Conservation (phyloP, 441 rosid genomes). For the Populus trichocarpa region DNA sequence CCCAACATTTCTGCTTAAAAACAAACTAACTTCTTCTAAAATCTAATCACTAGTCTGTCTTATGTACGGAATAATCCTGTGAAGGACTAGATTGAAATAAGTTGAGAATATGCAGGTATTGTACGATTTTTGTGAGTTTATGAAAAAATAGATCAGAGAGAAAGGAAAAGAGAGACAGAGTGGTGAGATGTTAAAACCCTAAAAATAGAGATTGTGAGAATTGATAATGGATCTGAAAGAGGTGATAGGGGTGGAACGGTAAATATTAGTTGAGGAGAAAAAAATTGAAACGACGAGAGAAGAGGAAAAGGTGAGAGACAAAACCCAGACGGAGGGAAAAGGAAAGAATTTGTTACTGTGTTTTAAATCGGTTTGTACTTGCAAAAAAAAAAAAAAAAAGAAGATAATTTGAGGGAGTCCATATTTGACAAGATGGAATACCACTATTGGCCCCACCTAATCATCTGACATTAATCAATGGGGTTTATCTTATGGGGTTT, state of each 20-base stretch:
- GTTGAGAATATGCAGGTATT: slow-evolving; percentile 2
- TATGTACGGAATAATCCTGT: neutral
- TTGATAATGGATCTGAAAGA: slow-evolving; percentile 1
- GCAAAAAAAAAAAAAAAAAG: neutral
- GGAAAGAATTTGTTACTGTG: neutral
- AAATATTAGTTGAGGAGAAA: neutral
- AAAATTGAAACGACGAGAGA: neutral
- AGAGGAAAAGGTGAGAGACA: neutral
- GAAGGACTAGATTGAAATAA: slow-evolving; percentile 2
- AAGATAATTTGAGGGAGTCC: neutral
- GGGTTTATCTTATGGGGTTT: neutral
- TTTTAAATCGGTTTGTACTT: neutral
- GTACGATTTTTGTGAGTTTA: neutral
- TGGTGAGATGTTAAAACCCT: slow-evolving; percentile 6
- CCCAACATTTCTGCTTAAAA: slow-evolving; percentile 44
- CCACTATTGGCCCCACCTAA: neutral
- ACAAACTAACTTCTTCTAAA: neutral
- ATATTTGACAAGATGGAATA: neutral
- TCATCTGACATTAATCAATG: neutral
- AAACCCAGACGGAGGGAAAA: neutral
- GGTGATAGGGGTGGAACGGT: slow-evolving; percentile 6
- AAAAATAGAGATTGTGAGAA: neutral
- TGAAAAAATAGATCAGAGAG: neutral
- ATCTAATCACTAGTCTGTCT: neutral
- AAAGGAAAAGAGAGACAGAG: neutral